These are phyloP conservation scores for Coemansia sp. DNA, from an alignment of 192 early-diverging fungal species.

Conservation along the genomic window DNA sequence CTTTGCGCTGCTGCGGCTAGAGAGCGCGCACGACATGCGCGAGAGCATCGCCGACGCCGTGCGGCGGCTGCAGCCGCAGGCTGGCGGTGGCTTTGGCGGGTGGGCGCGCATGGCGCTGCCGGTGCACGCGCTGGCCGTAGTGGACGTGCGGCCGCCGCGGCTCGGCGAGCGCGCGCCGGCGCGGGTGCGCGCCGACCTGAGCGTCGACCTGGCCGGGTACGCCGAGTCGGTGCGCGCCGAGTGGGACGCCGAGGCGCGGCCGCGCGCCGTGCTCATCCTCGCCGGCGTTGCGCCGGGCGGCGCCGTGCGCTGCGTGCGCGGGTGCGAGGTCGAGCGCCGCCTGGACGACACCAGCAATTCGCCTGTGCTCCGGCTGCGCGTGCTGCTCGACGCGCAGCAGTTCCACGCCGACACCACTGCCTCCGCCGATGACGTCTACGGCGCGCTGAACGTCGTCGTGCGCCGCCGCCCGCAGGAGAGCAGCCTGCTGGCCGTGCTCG, in stretches of 20 bases:
- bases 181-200: conserved; percentile 70
- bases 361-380: conserved; percentile 67
- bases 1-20: conserved; percentile 81
- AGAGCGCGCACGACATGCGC: conserved; percentile 82
- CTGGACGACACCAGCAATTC: conserved; percentile 75
- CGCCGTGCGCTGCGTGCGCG: conserved; percentile 61
- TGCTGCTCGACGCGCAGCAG: conserved; percentile 88
- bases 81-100: conserved; percentile 78
- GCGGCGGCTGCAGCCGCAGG: conserved; percentile 73
- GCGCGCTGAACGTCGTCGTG: conserved; percentile 87
- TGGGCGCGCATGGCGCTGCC: conserved; percentile 93
- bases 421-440: conserved; percentile 72
- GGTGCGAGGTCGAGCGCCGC: conserved; percentile 81
- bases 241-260: conserved; percentile 82
- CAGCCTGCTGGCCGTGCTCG: conserved; percentile 92
- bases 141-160: conserved; percentile 62
- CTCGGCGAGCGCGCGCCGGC: conserved; percentile 63
- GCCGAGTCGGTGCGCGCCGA: conserved; percentile 75
- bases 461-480: conserved; percentile 88
- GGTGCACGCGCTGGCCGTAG: conserved; percentile 66
- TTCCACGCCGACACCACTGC: conserved; percentile 53
- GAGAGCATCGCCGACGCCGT: conserved; percentile 91
- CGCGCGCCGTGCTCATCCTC: conserved; percentile 91
- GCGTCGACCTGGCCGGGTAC: conserved; percentile 68
- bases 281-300: conserved; percentile 58